A percentile compares a stretch with the other conserved stretches of the same genome.
Evolutionary conservation across 768 basidiomycete species (phyloP).

Genomic region (Cyclocybe aegerita): DNA sequence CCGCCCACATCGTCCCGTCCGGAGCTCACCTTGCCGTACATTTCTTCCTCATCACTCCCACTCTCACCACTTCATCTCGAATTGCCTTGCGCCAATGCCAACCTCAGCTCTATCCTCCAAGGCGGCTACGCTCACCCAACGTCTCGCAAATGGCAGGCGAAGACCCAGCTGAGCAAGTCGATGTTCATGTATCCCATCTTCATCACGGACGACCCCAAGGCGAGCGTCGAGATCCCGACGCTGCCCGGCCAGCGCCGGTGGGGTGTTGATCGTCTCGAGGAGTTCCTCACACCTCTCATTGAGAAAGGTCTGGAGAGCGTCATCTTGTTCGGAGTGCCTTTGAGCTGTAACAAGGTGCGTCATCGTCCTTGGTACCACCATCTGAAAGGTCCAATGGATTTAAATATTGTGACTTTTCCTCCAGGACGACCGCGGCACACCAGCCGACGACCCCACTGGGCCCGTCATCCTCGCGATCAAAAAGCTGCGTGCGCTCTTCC

Average conservation of each 20-base stretch:
- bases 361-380: neutral
- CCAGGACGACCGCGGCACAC: slow-evolving; percentile 82
- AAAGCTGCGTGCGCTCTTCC: slow-evolving; percentile 75
- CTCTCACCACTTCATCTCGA: neutral
- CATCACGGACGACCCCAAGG: slow-evolving; percentile 91
- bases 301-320: slow-evolving; percentile 88
- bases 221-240: slow-evolving; percentile 70
- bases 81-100: neutral
- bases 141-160: slow-evolving; percentile 84
- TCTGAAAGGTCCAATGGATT: neutral
- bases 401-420: neutral
- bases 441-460: slow-evolving; percentile 86
- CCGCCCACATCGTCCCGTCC: neutral
- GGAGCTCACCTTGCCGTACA: no score
- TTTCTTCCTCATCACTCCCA: no score
- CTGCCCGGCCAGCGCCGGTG: slow-evolving; percentile 89
- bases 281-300: slow-evolving; percentile 84
- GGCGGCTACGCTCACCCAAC: slow-evolving; percentile 94
- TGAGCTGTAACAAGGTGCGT: slow-evolving; percentile 73
- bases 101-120: slow-evolving; percentile 69
- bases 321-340: slow-evolving; percentile 92
- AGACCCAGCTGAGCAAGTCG: slow-evolving; percentile 75
- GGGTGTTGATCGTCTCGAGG: slow-evolving; percentile 93
- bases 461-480: slow-evolving; percentile 94
- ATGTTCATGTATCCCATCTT: slow-evolving; percentile 99